A percentile compares a stretch with the other conserved stretches of the same genome.
These are phyloP conservation scores for Hypomyces perniciosus DNA, from an alignment of 2,329 filamentous ascomycete genomes.

Conservation along the genomic window DNA sequence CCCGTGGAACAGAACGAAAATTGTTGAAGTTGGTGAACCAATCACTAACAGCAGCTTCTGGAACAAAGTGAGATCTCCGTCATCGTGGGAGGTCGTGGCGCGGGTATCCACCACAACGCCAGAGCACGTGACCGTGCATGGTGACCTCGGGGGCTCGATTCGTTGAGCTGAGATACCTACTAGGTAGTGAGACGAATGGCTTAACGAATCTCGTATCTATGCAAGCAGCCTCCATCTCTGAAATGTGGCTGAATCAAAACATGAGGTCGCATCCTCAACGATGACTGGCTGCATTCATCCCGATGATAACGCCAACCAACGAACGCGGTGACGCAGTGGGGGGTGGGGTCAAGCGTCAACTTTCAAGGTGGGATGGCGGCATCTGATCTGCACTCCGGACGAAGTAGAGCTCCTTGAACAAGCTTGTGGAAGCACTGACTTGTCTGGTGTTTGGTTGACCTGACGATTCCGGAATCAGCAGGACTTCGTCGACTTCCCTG, in stretches of 20 bases:
- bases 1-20: too few relatives aligned
- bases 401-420: slow-evolving; percentile 1
- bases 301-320: background rate
- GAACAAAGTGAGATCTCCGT: background rate
- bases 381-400: background rate
- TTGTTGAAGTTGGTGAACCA: too few relatives aligned
- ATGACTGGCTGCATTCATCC: slow-evolving; percentile 4
- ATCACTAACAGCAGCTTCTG: background rate
- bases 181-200: too few relatives aligned
- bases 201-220: too few relatives aligned
- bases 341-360: slow-evolving; percentile 9
- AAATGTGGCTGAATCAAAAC: background rate
- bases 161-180: too few relatives aligned
- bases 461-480: too few relatives aligned
- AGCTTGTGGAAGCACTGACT: too few relatives aligned
- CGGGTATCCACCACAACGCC: background rate
- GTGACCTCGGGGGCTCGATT: too few relatives aligned
- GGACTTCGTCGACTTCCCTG: too few relatives aligned
- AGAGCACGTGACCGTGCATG: background rate
- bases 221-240: too few relatives aligned
- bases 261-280: too few relatives aligned
- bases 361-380: slow-evolving; percentile 6
- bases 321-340: slow-evolving; percentile 9
- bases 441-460: too few relatives aligned
- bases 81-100: slow-evolving; percentile 1